Conservation (phyloP, 2,329 filamentous ascomycete species). For the Colletotrichum scovillei region DNA sequence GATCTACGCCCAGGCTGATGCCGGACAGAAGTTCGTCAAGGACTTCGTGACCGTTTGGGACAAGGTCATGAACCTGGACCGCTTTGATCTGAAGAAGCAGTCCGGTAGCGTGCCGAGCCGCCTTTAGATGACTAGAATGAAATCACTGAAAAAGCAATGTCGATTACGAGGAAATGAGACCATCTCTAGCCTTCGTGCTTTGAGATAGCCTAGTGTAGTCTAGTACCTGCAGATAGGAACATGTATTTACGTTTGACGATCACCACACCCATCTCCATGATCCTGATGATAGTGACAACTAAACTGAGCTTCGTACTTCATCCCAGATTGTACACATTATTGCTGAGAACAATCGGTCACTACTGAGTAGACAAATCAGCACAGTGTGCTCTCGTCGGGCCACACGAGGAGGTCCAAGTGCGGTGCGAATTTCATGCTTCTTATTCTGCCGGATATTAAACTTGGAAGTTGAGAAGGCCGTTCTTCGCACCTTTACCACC, state of each 20-base stretch:
- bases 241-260: background rate
- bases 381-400: too few species aligned
- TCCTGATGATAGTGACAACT: too few species aligned
- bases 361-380: too few species aligned
- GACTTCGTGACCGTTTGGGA: constrained; percentile 79
- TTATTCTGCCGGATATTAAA: too few species aligned
- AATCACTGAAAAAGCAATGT: background rate
- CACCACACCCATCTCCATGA: too few species aligned
- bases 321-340: too few species aligned
- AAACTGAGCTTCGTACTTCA: too few species aligned
- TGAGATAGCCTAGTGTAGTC: constrained; percentile 4
- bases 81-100: constrained; percentile 66
- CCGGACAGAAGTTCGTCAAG: constrained; percentile 72
- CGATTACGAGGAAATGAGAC: background rate
- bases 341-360: too few species aligned
- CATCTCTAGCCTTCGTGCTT: background rate
- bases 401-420: too few species aligned
- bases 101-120: constrained; percentile 14
- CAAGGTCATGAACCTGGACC: constrained; percentile 81
- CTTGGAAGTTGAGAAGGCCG: too few species aligned
- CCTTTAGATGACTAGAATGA: background rate
- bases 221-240: background rate
- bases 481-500: too few species aligned
- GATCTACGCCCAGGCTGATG: constrained; percentile 73
- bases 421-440: too few species aligned